Evolutionary conservation across 129 eudicot species (phyloP), one percentile per base, ranked within the genome.

Genomic region (Erigeron canadensis): DNA sequence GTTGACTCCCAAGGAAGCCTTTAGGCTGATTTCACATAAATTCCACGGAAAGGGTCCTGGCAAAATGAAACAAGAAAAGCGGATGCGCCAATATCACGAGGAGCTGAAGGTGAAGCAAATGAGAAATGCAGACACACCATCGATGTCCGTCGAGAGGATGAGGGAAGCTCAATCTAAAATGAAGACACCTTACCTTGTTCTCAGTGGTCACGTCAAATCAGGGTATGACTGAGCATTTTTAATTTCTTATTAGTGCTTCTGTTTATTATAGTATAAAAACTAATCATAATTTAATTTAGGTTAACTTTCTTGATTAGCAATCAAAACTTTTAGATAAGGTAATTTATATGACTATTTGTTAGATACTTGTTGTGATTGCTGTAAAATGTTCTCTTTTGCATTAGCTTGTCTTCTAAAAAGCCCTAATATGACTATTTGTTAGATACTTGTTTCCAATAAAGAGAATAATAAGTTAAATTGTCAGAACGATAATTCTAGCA

Each of bases 11-110:
- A 94, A 94, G 84, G 96, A 94, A 83, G 91, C 98, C 16, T 94
- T 89, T 58, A 81, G 98, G 65, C 66, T 83, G 81, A 73, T 94
- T 63, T 94, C 98, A 23, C 98, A 94, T 65, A 94, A 84, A 54
- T 94, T 94, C 65, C 98, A 94, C 64, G 98, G 98, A 1, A 94
- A 94, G 74, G 98, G 88, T 15, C 98, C 98, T 17, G 98, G 98
- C 15, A 94, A 94, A 78, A 87, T 79, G 96, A 94, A 94, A 60
- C 92, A 85, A 79, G 98, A 94, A 71, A 94, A 94, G 83, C 88
- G 96, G 15, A 82, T 84, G 90, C 78, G 95, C 60, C 95, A 94
- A 47, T 94, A 89, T 69, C 85, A 85, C 7, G 89, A 94, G 74
- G 98, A 94, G 72, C 79, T 85, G 80, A 94, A 89, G 81, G 75